Evolutionary conservation across 441 rosid genomes (phyloP).

Genomic region (Breynia disticha): DNA sequence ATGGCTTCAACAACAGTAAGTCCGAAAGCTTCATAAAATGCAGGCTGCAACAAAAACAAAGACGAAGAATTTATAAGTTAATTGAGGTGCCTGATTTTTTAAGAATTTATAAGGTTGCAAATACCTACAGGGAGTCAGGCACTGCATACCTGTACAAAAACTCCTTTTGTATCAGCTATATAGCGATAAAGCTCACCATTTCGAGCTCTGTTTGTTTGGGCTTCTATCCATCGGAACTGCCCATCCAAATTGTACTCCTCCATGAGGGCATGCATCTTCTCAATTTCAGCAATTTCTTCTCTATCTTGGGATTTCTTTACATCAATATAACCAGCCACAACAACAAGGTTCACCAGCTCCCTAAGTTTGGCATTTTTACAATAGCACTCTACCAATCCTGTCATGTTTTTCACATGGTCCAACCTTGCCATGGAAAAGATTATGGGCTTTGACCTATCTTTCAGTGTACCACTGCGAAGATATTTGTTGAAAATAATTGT

Average conservation of each 20-base stretch:
- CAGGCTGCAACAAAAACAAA: conserved; percentile 33
- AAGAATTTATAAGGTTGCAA: no score
- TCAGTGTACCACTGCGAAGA: conserved; percentile 46
- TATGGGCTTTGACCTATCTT: conserved; percentile 41
- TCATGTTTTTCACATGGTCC: conserved; percentile 52
- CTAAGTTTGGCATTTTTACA: conserved; percentile 40
- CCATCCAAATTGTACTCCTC: conserved; percentile 42
- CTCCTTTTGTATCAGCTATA: conserved; percentile 54
- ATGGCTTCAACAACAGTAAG: conserved; percentile 69
- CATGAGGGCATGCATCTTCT: conserved; percentile 54
- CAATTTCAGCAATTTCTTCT: conserved; percentile 56
- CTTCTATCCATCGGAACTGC: conserved; percentile 50
- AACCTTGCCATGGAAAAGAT: conserved; percentile 72
- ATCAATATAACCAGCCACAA: conserved; percentile 50
- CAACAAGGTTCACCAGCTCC: conserved; percentile 52
- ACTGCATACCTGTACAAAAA: conserved; percentile 43
- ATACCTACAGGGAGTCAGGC: no score
- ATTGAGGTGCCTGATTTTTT: no score
- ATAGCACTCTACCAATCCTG: conserved; percentile 57
- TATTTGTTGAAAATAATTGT: no score
- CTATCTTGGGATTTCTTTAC: conserved; percentile 47
- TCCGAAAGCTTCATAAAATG: conserved; percentile 69
- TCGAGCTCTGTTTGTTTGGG: conserved; percentile 54
- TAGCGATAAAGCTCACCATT: conserved; percentile 64
- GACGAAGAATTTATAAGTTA: conserved; percentile 3